A percentile compares a stretch with the other conserved stretches of the same genome.
phyloP scores from a whole-genome alignment of 2,329 filamentous ascomycete species.

The Didymella lethalis region DNA sequence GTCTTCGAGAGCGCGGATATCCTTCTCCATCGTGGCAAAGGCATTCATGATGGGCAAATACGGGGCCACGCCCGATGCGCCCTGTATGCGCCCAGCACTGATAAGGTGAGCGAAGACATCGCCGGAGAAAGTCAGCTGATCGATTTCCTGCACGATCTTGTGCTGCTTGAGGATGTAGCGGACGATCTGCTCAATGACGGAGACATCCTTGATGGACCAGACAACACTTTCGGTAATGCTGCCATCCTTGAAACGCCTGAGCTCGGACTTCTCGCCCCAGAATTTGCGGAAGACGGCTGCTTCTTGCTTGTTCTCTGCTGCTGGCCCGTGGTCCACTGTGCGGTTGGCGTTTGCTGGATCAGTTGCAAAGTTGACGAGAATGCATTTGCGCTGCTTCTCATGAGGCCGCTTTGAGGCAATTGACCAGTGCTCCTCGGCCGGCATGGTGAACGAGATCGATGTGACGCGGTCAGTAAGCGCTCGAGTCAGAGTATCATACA shows the following conservation, averaged over 20 bases:
- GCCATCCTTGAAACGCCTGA: constrained; percentile 93
- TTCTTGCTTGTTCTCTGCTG: constrained; percentile 84
- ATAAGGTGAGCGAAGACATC: constrained; percentile 58
- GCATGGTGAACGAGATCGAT: constrained; percentile 60
- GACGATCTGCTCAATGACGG: constrained; percentile 82
- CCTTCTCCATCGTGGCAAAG: constrained; percentile 76
- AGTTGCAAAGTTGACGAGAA: constrained; percentile 74
- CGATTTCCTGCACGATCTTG: constrained; percentile 66
- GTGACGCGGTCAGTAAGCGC: constrained; percentile 79
- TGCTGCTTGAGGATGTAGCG: constrained; percentile 75
- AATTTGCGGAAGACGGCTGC: constrained; percentile 85
- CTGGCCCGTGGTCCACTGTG: constrained; percentile 85
- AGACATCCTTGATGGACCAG: constrained; percentile 71
- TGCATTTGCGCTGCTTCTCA: constrained; percentile 43
- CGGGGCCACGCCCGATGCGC: constrained; percentile 54
- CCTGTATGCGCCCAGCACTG: constrained; percentile 44
- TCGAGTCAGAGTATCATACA: constrained; percentile 71
- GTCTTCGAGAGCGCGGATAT: constrained; percentile 79
- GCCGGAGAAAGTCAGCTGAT: constrained; percentile 56
- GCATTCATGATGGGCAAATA: constrained; percentile 76
- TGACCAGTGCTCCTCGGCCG: constrained; percentile 46
- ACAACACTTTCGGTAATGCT: constrained; percentile 91
- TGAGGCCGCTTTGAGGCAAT: constrained; percentile 39
- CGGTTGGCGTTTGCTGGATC: constrained; percentile 76
- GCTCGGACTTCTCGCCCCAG: constrained; percentile 93